Evolutionary conservation across 352 stramenopile species (phyloP).

Genomic region (Phytophthora tentaculata): DNA sequence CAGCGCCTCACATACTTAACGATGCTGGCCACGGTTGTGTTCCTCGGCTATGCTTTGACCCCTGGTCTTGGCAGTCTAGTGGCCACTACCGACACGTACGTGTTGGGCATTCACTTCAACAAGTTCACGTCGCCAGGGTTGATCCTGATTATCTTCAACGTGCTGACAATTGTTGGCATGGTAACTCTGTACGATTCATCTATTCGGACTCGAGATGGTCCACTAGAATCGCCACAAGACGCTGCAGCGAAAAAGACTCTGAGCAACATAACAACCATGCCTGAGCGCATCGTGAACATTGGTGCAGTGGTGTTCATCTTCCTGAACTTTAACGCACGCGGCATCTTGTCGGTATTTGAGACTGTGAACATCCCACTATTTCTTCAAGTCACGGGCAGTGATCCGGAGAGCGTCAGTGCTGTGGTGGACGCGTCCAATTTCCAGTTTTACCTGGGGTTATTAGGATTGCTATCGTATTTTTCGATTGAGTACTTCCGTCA

Average conservation of each 20-base stretch:
- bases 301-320: slow-evolving; percentile 73
- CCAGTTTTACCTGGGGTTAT: slow-evolving; percentile 74
- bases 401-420: slow-evolving; percentile 49
- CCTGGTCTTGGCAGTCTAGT: slow-evolving; percentile 69
- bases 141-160: slow-evolving; percentile 63
- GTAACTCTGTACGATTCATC: slow-evolving; percentile 60
- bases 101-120: slow-evolving; percentile 69
- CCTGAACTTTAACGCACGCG: slow-evolving; percentile 74
- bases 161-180: slow-evolving; percentile 64
- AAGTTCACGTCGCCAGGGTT: slow-evolving; percentile 68
- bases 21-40: slow-evolving; percentile 73
- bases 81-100: slow-evolving; percentile 50
- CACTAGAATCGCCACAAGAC: slow-evolving; percentile 41
- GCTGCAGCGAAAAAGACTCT: slow-evolving; percentile 42
- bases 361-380: slow-evolving; percentile 82
- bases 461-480: slow-evolving; percentile 77
- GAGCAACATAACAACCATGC: slow-evolving; percentile 51
- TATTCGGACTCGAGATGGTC: slow-evolving; percentile 54
- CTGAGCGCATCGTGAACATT: slow-evolving; percentile 65
- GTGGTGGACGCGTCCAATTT: slow-evolving; percentile 74
- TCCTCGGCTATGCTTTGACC: slow-evolving; percentile 72
- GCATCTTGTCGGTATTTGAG: slow-evolving; percentile 80
- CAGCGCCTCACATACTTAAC: slow-evolving; percentile 75
- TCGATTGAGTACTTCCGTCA: slow-evolving; percentile 76
- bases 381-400: slow-evolving; percentile 61